Conservation (phyloP, 371 early-diverging fungal genomes). For the Apophysomyces sp. region DNA sequence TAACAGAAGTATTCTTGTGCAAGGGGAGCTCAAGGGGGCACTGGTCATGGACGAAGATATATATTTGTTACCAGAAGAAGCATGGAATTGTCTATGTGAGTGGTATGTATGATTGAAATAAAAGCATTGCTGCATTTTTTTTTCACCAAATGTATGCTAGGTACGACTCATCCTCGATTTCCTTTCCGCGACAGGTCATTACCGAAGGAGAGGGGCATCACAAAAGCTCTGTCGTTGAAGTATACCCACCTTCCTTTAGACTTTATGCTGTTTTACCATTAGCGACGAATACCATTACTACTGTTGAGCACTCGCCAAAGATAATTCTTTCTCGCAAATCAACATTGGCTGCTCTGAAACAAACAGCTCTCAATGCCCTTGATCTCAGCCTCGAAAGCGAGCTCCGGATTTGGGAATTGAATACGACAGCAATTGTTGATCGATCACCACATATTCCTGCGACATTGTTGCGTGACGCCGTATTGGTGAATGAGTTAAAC, state of each 20-base stretch:
- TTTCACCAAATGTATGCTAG: neutral
- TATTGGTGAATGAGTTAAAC: neutral
- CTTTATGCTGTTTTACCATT: neutral
- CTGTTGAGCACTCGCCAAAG: conserved; percentile 7
- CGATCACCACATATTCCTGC: neutral
- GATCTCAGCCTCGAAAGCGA: conserved; percentile 10
- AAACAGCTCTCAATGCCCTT: conserved; percentile 9
- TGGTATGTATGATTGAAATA: conserved; percentile 6
- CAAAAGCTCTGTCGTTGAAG: neutral
- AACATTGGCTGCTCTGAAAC: conserved; percentile 2
- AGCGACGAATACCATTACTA: neutral
- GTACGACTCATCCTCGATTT: conserved; percentile 1
- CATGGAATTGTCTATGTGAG: conserved; percentile 12
- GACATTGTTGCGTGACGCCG: conserved; percentile 2
- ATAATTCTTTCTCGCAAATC: conserved; percentile 14
- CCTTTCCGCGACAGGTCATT: conserved; percentile 10
- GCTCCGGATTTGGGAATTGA: conserved; percentile 12
- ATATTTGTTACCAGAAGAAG: conserved; percentile 14
- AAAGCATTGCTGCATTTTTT: neutral
- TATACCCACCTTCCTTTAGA: conserved; percentile 14
- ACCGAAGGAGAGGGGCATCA: conserved; percentile 8
- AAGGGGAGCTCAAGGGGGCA: conserved; percentile 5
- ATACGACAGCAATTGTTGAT: neutral
- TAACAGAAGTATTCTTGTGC: conserved; percentile 4
- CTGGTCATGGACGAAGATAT: conserved; percentile 11